Percentiles rank a stretch among this genome's conserved stretches.
phyloP scores from a whole-genome alignment of 345 rosid species.

The Moricandia arvensis region DNA sequence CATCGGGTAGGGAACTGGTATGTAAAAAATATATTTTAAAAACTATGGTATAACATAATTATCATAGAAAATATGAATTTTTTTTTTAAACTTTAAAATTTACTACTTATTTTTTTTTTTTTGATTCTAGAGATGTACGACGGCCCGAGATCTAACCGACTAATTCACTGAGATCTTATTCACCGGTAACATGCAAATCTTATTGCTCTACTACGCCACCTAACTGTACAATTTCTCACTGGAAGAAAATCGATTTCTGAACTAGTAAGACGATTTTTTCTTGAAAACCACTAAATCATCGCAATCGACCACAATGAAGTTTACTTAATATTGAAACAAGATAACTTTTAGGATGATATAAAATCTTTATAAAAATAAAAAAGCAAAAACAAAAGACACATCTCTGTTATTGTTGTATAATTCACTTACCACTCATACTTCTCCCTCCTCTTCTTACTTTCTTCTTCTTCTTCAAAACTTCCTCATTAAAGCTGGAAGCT shows the following conservation, averaged over 20 bases:
- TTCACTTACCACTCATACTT: slow-evolving; percentile 61
- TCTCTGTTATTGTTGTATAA: slow-evolving; percentile 43
- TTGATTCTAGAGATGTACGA: too few relatives aligned
- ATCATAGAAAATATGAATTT: not conserved
- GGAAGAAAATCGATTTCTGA: too few relatives aligned
- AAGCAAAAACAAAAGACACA: not conserved
- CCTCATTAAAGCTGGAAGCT: slow-evolving; percentile 78
- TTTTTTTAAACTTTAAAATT: not conserved
- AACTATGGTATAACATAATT: not conserved
- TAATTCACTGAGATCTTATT: too few relatives aligned
- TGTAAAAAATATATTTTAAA: not conserved
- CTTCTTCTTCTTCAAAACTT: slow-evolving; percentile 49
- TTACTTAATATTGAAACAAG: not conserved
- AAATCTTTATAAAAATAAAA: not conserved
- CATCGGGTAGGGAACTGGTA: slow-evolving; percentile 49
- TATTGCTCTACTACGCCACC: too few relatives aligned
- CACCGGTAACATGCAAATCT: too few relatives aligned
- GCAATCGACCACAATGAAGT: too few relatives aligned
- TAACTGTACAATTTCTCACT: too few relatives aligned
- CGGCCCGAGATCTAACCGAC: too few relatives aligned
- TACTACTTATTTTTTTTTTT: too few relatives aligned
- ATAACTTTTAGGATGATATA: not conserved
- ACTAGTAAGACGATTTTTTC: too few relatives aligned
- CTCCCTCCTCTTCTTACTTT: slow-evolving; percentile 57
- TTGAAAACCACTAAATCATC: too few relatives aligned